Evolutionary conservation across 116 monocot genomes (phyloP), one percentile per base, ranked within the genome.

Genomic region (Cymodocea nodosa): DNA sequence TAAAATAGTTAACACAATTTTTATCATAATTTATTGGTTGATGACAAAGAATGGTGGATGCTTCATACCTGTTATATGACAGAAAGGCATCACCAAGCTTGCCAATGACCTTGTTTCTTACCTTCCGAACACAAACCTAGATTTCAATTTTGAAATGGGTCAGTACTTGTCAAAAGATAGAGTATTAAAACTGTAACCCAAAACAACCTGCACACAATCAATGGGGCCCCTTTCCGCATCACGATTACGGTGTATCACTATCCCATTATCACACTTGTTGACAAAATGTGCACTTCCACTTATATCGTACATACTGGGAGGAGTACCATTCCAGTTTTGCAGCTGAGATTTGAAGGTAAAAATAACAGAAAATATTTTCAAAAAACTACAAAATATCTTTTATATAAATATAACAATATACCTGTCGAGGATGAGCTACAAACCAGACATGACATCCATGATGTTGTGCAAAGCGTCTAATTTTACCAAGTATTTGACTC

Each of bases 401-500:
- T 48, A 13, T 13, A 59, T 14, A 60, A 35, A 15, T 61, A 36
- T 34, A 75, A 15, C 37, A 25, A 5, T 15, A 49, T 83, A 90
- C 94, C 90, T 90, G 90, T 83, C 59, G 90, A 25, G 94, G 94
- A 75, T 95, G 90, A 20, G 95, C 95, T 60, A 95, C 90, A 74
- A 95, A 95, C 95, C 95, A 95, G 13, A 95, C 95, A 79, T 95
- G 95, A 53, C 95, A 95, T 17, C 83, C 79, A 77, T 95, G 90
- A 69, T 87, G 90, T 17, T 81, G 83, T 50, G 90, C 90, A 80
- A 95, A 95, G 20, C 95, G 82, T 64, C 90, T 95, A 35, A 95
- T 78, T 73, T 76, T 81, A 23, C 81, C 87, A 22, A 95, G 83
- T 73, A 90, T 87, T 50, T 79, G 89, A 74, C 94, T 94, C 23